Evolutionary conservation across 73 alveolate species (phyloP).

Genomic region (Paramecium pentaurelia): DNA sequence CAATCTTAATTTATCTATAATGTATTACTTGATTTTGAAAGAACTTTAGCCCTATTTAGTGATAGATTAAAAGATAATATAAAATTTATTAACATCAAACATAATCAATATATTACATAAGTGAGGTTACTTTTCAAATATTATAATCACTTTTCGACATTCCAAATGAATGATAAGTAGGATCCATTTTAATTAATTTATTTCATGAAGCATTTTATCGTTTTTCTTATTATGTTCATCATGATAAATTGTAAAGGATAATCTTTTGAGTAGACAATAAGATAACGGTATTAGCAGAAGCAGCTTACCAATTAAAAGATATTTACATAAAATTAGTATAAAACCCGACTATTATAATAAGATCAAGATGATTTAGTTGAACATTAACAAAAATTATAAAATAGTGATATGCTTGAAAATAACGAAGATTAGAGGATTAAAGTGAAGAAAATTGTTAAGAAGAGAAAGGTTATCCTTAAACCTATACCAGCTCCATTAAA

Average conservation of each 20-base stretch:
- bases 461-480: background rate
- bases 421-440: background rate
- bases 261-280: background rate
- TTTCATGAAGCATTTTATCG: background rate
- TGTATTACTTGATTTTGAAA: background rate
- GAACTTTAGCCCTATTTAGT: background rate
- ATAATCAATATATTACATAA: background rate
- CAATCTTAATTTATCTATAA: background rate
- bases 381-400: background rate
- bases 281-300: background rate
- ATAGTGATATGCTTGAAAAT: background rate
- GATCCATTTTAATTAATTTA: background rate
- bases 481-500: background rate
- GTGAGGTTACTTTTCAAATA: background rate
- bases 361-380: background rate
- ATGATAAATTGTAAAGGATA: background rate
- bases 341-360: background rate
- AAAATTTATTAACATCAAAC: background rate
- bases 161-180: background rate
- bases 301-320: background rate
- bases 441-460: background rate
- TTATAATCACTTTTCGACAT: background rate
- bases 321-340: background rate
- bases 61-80: background rate
- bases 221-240: background rate